Base-by-base conservation (phyloP, 2,329 filamentous ascomycete species). In the Neopestalotiopsis clavispora region DNA sequence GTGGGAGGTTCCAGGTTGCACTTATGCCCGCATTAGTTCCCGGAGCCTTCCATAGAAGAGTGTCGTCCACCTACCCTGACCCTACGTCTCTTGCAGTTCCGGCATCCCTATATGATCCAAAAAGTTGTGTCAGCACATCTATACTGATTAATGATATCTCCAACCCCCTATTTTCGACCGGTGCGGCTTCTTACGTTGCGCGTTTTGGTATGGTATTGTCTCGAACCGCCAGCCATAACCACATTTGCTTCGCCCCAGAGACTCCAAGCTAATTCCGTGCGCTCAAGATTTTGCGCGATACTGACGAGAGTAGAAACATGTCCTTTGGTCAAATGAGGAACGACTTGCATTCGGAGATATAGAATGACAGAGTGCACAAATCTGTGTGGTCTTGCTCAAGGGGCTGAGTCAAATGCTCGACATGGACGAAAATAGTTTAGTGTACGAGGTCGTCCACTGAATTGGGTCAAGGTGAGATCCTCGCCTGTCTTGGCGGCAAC, bases 1-100 rank as follows among this genome's bases (percentile, higher is more conserved):
- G 69, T 40, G 20, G 74, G 74, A 9, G 71, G 67, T 65, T 74
- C 71, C 4, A 70, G 58, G 66, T 74, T 73, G 28, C 73, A 75
- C 73, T 75, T 23, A 14, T 32, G 9, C 1, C 20, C n/a, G 17
- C 10, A 38, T 45, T 65, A 65, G 42, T 65, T 52, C 28, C 20
- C 4, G 13, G n/a, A 4, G 23, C 3, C 12, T 23, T 30, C 20
- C 3, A 14, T 4, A 49, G 5, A 30, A 3, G 34, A 42, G 40
- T 23, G 28, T 34, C 45, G 34, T 17, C 34, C 20, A 71, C 71
- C 57, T 49, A 72, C 71, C 32, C 68, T 64, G 14, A 72, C 71
- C 23, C 60, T 67, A 20, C 71, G 49, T 63, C 56, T 71, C 61
- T 72, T 72, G 57, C 71, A 72, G 59, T 72, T 69, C 14, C 71